These are phyloP conservation scores for Lactarius pseudohatsudake DNA, from an alignment of 768 basidiomycete species.

Conservation along the genomic window DNA sequence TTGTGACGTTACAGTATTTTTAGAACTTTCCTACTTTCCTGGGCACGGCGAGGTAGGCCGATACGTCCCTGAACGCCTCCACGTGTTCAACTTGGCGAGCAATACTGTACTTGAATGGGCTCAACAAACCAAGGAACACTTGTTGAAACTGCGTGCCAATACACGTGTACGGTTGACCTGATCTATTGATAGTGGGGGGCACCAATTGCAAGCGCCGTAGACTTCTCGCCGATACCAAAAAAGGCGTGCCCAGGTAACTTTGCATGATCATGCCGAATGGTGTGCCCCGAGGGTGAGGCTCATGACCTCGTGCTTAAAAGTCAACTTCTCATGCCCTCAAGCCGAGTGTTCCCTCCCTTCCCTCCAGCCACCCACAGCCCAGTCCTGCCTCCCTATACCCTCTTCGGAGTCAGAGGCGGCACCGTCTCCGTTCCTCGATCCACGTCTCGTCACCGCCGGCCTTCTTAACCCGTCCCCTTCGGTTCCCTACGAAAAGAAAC, in stretches of 20 bases:
- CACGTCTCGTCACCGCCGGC: neutral
- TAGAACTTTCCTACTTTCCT: neutral
- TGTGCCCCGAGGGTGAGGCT: constrained; percentile 1
- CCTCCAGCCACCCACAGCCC: neutral
- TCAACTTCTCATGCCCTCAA: neutral
- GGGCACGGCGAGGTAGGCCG: neutral
- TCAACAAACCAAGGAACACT: neutral
- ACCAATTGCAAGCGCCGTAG: neutral
- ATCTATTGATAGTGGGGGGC: neutral
- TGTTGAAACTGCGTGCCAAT: neutral
- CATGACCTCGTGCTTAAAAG: constrained; percentile 4
- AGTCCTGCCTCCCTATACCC: neutral
- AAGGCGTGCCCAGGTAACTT: neutral
- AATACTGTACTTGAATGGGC: neutral
- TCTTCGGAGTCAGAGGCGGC: neutral
- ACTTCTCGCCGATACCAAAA: neutral
- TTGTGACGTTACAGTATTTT: neutral
- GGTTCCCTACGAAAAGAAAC: neutral
- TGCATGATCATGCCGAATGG: neutral
- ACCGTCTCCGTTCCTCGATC: neutral
- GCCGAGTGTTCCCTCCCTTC: neutral
- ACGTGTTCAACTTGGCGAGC: neutral
- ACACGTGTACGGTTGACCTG: neutral
- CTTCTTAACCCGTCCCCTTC: neutral
- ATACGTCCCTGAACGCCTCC: neutral